phyloP scores from a whole-genome alignment of 495 filamentous ascomycete genomes.

The Podospora bellae-mahoneyi region DNA sequence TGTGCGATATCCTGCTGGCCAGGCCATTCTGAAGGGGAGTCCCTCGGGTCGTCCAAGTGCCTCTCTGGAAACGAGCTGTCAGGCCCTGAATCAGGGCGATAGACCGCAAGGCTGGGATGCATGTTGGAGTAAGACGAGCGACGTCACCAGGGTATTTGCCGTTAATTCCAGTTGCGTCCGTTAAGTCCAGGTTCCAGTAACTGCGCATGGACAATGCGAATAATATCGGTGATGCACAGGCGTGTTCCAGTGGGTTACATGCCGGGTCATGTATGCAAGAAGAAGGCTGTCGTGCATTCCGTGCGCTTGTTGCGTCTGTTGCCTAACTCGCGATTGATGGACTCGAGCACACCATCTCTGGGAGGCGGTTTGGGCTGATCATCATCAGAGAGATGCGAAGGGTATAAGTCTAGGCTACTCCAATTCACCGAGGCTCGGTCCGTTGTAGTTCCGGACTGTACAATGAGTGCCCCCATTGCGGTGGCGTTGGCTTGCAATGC shows the following conservation, averaged over 20 bases:
- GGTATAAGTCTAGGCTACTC: background rate
- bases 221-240: conserved; percentile 6
- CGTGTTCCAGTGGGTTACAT: background rate
- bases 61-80: conserved; percentile 31
- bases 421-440: conserved; percentile 10
- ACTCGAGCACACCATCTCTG: conserved; percentile 14
- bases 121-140: conserved; percentile 16
- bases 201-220: background rate
- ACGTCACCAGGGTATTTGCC: conserved; percentile 11
- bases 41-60: conserved; percentile 16
- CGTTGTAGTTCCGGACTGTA: conserved; percentile 12
- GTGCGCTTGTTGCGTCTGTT: conserved; percentile 4
- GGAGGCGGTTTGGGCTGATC: conserved; percentile 3
- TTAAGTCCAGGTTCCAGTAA: background rate
- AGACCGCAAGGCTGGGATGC: conserved; percentile 18
- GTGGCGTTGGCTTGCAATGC: conserved; percentile 5
- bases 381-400: conserved; percentile 17
- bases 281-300: conserved; percentile 15
- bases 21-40: conserved; percentile 8
- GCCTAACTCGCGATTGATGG: conserved; percentile 5
- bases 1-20: conserved; percentile 17
- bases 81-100: conserved; percentile 15
- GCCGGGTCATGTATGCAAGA: conserved; percentile 16
- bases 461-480: background rate
- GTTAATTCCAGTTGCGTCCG: background rate